phyloP scores from a whole-genome alignment of 768 basidiomycete genomes.

The Rhodotorula taiwanensis region DNA sequence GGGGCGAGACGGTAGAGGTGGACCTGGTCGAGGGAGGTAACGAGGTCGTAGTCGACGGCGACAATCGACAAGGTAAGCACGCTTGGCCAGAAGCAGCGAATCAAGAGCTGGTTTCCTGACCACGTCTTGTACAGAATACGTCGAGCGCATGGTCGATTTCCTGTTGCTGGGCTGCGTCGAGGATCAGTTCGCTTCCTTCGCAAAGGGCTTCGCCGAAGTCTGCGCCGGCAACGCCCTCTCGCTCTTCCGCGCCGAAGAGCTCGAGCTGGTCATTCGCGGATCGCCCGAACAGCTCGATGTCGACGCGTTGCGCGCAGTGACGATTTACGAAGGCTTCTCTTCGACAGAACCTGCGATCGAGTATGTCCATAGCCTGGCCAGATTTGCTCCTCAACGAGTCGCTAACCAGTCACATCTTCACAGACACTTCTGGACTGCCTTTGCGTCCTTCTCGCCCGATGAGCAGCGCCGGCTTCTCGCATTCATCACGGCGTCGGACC shows the following conservation, averaged over 20 bases:
- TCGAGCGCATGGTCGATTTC: conserved; percentile 26
- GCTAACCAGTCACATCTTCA: not conserved
- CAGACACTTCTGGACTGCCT: conserved; percentile 31
- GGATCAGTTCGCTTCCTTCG: conserved; percentile 37
- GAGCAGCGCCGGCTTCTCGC: conserved; percentile 34
- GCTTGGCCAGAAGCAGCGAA: not conserved
- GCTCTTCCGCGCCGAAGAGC: conserved; percentile 38
- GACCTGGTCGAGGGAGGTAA: conserved; percentile 62
- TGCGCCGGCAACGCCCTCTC: conserved; percentile 37
- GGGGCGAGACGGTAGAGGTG: conserved; percentile 63
- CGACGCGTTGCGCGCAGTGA: conserved; percentile 28
- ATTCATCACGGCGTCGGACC: conserved; percentile 39
- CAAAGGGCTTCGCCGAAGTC: conserved; percentile 31
- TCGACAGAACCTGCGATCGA: conserved; percentile 24
- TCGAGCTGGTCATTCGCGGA: conserved; percentile 40
- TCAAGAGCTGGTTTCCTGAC: not conserved
- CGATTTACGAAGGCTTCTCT: conserved; percentile 33
- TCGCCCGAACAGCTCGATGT: conserved; percentile 37
- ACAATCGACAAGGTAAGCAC: conserved; percentile 58
- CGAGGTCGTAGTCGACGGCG: conserved; percentile 58
- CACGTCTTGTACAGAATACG: conserved; percentile 7
- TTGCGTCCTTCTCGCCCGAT: not conserved
- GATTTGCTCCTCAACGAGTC: too few species aligned
- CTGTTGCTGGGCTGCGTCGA: conserved; percentile 31
- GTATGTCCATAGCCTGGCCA: conserved; percentile 6